Conservation (phyloP, 2,329 filamentous ascomycete genomes). For the Xylaria sp. region DNA sequence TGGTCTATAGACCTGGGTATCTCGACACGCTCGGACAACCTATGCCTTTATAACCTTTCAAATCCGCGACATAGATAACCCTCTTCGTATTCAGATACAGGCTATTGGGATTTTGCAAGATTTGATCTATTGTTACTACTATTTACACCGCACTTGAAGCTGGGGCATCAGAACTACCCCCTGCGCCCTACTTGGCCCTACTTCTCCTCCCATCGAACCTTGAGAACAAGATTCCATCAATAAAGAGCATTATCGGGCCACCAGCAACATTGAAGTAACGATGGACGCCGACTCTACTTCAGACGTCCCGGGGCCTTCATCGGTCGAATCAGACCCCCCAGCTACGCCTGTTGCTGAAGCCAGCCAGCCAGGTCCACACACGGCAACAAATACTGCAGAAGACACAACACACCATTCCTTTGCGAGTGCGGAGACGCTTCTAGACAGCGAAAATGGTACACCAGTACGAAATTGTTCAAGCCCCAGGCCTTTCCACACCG, state of each 20-base stretch:
- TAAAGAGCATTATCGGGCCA: background rate
- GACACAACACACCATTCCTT: too few species aligned
- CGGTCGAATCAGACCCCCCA: background rate
- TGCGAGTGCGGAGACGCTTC: background rate
- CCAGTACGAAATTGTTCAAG: too few species aligned
- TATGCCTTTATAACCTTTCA: background rate
- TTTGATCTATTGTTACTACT: background rate
- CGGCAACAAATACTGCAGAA: background rate
- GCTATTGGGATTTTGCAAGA: background rate
- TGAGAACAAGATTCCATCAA: too few species aligned
- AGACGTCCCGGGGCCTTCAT: background rate
- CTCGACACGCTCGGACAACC: too few species aligned
- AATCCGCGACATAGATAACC: background rate
- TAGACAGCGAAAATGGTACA: background rate
- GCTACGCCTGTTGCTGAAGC: background rate
- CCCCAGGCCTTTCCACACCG: too few species aligned
- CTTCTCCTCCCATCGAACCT: background rate
- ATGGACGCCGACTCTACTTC: background rate
- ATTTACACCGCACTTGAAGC: background rate
- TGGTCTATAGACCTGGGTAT: background rate
- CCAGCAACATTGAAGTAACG: background rate
- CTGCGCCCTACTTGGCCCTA: background rate
- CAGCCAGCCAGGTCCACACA: background rate
- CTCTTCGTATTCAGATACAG: background rate
- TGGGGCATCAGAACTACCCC: background rate